These are phyloP conservation scores for Phytophthora lateralis DNA, from an alignment of 352 stramenopile species.

Conservation along the genomic window DNA sequence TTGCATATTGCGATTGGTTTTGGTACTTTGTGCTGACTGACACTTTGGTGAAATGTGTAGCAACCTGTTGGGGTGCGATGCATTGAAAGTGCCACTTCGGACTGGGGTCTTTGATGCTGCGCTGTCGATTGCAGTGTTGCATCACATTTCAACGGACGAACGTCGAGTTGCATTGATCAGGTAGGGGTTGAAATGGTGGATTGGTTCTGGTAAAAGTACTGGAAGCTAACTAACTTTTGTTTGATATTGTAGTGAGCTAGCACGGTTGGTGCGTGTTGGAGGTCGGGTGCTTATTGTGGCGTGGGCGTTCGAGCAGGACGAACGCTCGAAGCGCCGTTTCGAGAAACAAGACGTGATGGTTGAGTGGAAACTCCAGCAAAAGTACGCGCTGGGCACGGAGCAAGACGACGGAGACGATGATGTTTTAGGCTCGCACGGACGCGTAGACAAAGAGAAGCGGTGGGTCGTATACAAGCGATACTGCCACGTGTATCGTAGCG, in stretches of 20 bases:
- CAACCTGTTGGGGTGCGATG: slow-evolving; percentile 73
- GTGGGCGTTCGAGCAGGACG: slow-evolving; percentile 87
- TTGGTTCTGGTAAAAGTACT: background rate
- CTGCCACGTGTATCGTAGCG: slow-evolving; percentile 80
- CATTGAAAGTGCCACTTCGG: slow-evolving; percentile 66
- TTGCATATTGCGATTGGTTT: background rate
- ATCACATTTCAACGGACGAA: slow-evolving; percentile 83
- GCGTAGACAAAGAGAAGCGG: slow-evolving; percentile 48
- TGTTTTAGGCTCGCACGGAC: slow-evolving; percentile 35
- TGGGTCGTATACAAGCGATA: slow-evolving; percentile 87
- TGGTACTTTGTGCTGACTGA: background rate
- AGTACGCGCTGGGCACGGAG: slow-evolving; percentile 48
- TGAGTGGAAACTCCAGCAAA: slow-evolving; percentile 88
- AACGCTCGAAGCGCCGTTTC: slow-evolving; percentile 76
- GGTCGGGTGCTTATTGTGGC: slow-evolving; percentile 68
- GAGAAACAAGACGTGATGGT: slow-evolving; percentile 84
- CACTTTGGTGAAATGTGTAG: slow-evolving; percentile 25
- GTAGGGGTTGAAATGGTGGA: slow-evolving; percentile 17
- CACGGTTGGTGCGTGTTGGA: slow-evolving; percentile 63
- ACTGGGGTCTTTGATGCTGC: slow-evolving; percentile 71
- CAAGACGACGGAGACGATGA: slow-evolving; percentile 3
- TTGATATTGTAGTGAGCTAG: slow-evolving; percentile 64
- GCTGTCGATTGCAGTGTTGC: slow-evolving; percentile 82
- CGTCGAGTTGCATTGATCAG: slow-evolving; percentile 71
- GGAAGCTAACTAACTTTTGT: background rate